Evolutionary conservation across 805 yeast species (phyloP), one percentile per base, ranked within the genome.

Genomic region (Sugiyamaella boreocaroliniensis): DNA sequence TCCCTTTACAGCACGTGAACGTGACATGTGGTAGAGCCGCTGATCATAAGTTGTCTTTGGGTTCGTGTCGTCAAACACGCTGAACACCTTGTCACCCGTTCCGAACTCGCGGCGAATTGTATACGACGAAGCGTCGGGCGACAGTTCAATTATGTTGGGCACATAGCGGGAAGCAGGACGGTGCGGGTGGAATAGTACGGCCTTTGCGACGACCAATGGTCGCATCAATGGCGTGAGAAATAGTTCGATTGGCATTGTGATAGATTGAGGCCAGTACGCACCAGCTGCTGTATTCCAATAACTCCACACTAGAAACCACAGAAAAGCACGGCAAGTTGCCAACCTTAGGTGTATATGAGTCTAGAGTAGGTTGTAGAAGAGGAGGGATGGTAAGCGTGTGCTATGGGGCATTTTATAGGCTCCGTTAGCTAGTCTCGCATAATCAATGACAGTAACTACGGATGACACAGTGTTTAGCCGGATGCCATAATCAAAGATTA

Each of bases 1-100:
- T 48, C 86, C 85, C 65, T 80, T 81, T 48, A 81, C 85, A 3
- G 85, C 83, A 56, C 85, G 72, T n/a, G 85, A 80, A 58, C 85
- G 71, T 14, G 72, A 73, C 68, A 79, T 77, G 76, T 80, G 76
- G 61, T 76, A 80, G 15, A 79, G 58, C 29, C 77, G 67, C 45
- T 77, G 68, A 32, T 61, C 61, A 26, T 63, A 57, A 12, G 55
- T 51, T 7, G 61, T 52, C n/a, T 48, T 47, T 18, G 61, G 62
- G 14, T 67, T 65, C n/a, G 75, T 71, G 47, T 77, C 74, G 54
- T 75, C 66, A 59, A 69, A 80, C 10, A 81, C 86, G 56, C 78
- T 80, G 59, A 75, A 77, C 2, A 73, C 69, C 56, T 80, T 80
- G 26, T 81, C 78, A 1, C 85, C 85, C 0, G 82, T 76, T 16